Conservation (phyloP, 2,329 filamentous ascomycete genomes). For the Pseudocercospora pini-densiflorae region DNA sequence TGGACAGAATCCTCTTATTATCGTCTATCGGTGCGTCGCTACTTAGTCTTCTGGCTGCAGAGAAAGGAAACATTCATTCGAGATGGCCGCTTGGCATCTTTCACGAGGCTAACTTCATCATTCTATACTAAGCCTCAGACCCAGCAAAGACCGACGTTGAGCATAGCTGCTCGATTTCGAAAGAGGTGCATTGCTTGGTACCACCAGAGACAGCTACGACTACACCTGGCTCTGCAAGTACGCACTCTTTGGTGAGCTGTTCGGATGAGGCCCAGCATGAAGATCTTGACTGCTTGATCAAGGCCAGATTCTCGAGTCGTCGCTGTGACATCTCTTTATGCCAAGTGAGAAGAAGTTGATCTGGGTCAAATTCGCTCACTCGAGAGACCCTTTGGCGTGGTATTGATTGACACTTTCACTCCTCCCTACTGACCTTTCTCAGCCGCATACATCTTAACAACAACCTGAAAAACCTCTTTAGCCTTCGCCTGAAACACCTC, state of each 20-base stretch:
- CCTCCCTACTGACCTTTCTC: neutral
- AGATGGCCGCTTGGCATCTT: neutral
- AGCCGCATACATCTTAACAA: neutral
- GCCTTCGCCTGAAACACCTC: constrained; percentile 4
- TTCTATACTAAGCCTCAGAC: neutral
- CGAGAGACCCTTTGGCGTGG: neutral
- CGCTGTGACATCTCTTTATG: neutral
- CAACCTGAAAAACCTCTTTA: constrained; percentile 12
- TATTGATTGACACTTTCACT: neutral
- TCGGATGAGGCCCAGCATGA: neutral
- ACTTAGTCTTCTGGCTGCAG: neutral
- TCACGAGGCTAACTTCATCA: neutral
- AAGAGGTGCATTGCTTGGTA: neutral
- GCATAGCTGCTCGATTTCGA: neutral
- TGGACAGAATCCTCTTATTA: neutral
- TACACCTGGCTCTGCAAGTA: neutral
- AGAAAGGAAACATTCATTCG: neutral
- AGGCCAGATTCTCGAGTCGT: neutral
- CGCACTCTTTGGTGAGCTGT: neutral
- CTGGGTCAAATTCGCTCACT: neutral
- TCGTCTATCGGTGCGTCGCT: neutral
- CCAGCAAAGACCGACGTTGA: neutral
- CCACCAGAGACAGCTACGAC: too few species aligned
- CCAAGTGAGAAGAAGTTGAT: neutral
- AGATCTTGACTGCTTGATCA: neutral